A percentile compares a stretch with the other conserved stretches of the same genome.
Evolutionary conservation across 2,329 filamentous ascomycete species (phyloP).

Genomic region (Arthrobotrys musiformis): DNA sequence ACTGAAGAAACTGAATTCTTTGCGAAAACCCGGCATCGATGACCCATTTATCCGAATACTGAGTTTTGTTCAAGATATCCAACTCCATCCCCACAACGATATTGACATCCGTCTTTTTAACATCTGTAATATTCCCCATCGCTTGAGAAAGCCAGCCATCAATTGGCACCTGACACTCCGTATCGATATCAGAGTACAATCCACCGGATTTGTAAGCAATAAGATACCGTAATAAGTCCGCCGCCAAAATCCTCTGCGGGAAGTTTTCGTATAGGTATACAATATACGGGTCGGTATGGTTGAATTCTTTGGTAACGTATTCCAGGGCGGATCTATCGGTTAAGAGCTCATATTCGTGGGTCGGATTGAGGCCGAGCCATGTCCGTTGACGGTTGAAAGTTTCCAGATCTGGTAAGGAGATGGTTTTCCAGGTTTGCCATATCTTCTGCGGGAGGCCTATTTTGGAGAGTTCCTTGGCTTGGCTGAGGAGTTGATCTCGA

Average conservation of each 20-base stretch:
- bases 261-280: constrained; percentile 32
- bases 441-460: constrained; percentile 39
- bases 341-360: constrained; percentile 40
- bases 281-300: constrained; percentile 41
- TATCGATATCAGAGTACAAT: constrained; percentile 48
- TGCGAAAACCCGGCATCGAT: neutral
- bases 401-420: constrained; percentile 28
- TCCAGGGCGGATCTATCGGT: constrained; percentile 29
- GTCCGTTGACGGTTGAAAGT: constrained; percentile 21
- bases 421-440: constrained; percentile 52
- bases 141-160: constrained; percentile 26
- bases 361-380: constrained; percentile 26
- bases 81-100: constrained; percentile 44
- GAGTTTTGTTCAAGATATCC: constrained; percentile 19
- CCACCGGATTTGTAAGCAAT: constrained; percentile 41
- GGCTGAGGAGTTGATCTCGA: neutral
- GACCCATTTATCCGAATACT: constrained; percentile 39
- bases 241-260: constrained; percentile 42
- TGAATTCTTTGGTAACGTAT: constrained; percentile 41
- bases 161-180: constrained; percentile 34
- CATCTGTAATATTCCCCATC: neutral
- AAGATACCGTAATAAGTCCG: constrained; percentile 41
- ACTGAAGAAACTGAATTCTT: constrained; percentile 46
- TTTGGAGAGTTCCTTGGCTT: constrained; percentile 15
- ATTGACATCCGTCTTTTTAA: constrained; percentile 17